Conservation (phyloP, 192 early-diverging fungal genomes). For the Coemansia sp. region DNA sequence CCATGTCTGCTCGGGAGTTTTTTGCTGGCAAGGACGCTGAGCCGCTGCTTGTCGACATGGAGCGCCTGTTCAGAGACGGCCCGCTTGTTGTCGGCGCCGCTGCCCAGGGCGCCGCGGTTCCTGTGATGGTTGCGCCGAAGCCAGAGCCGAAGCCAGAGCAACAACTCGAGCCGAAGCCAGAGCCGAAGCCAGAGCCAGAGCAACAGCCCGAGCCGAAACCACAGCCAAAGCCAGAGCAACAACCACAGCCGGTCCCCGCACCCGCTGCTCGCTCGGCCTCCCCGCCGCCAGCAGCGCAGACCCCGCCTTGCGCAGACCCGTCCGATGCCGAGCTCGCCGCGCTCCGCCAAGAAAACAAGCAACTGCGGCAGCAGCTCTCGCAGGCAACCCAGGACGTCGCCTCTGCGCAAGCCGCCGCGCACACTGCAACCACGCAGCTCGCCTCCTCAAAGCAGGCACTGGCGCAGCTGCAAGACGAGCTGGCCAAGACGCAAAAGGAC, state of each 20-base stretch:
- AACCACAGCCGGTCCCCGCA: no score
- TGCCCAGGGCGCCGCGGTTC: no score
- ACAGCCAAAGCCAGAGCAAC: slow-evolving; percentile 10
- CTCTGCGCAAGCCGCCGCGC: not conserved
- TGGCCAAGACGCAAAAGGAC: slow-evolving; percentile 13
- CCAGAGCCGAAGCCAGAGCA: not conserved
- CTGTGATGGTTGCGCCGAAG: no score
- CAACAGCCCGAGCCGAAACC: not conserved
- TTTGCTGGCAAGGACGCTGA: slow-evolving; percentile 80
- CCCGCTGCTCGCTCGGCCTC: slow-evolving; percentile 2
- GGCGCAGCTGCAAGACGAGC: slow-evolving; percentile 16
- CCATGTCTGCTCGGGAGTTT: slow-evolving; percentile 89
- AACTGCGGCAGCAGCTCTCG: slow-evolving; percentile 39
- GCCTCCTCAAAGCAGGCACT: not conserved
- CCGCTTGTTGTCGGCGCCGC: slow-evolving; percentile 29
- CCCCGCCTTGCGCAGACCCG: slow-evolving; percentile 57
- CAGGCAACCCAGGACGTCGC: slow-evolving; percentile 7
- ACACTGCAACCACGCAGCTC: not conserved
- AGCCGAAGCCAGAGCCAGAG: not conserved
- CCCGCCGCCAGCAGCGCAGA: slow-evolving; percentile 5
- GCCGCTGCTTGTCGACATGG: slow-evolving; percentile 59
- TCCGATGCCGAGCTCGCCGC: slow-evolving; percentile 72
- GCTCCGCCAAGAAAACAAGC: slow-evolving; percentile 65
- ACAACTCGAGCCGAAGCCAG: slow-evolving; percentile 3
- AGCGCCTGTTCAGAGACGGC: slow-evolving; percentile 22